Percentiles rank a stretch among this genome's conserved stretches.
phyloP scores from a whole-genome alignment of 805 yeast genomes.

The Teunomyces panamensis region DNA sequence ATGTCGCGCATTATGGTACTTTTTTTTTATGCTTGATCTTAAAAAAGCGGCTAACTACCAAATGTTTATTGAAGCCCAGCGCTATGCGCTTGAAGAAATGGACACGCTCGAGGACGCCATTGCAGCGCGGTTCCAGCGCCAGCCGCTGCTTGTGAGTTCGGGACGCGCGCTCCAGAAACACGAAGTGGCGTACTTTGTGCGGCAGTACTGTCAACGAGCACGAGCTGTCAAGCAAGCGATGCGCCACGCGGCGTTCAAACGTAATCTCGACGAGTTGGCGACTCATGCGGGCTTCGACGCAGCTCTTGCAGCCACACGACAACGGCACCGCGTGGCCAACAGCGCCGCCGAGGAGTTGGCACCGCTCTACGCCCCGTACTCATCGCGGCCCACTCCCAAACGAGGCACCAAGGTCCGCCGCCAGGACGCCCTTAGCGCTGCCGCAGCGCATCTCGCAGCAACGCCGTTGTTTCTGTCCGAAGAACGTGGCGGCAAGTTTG shows the following conservation, averaged over 20 bases:
- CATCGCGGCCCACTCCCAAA: slow-evolving; percentile 3
- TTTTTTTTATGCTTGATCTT: no score
- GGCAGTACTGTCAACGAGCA: slow-evolving; percentile 32
- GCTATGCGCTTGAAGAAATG: slow-evolving; percentile 54
- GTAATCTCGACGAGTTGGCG: no score
- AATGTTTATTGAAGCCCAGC: slow-evolving; percentile 29
- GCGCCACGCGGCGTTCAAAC: no score
- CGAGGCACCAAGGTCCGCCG: slow-evolving; percentile 22
- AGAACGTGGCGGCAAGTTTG: slow-evolving; percentile 61
- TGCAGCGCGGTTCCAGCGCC: slow-evolving; percentile 55
- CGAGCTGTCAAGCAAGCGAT: slow-evolving; percentile 5
- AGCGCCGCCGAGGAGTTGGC: neutral
- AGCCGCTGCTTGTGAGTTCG: slow-evolving; percentile 49
- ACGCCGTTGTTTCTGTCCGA: slow-evolving; percentile 51
- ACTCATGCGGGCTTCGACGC: neutral
- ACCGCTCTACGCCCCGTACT: slow-evolving; percentile 6
- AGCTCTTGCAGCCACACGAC: neutral
- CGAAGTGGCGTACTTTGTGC: slow-evolving; percentile 55
- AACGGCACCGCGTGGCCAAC: neutral
- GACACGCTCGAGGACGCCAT: slow-evolving; percentile 71
- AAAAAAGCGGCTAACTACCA: no score
- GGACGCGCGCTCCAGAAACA: slow-evolving; percentile 51
- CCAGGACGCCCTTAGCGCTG: slow-evolving; percentile 45
- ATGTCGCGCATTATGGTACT: slow-evolving; percentile 6
- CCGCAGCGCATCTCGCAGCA: slow-evolving; percentile 48